Percentiles rank a stretch among this genome's conserved stretches.
Conservation (phyloP, 2,329 filamentous ascomycete species). For the Aspergillus versicolor region DNA sequence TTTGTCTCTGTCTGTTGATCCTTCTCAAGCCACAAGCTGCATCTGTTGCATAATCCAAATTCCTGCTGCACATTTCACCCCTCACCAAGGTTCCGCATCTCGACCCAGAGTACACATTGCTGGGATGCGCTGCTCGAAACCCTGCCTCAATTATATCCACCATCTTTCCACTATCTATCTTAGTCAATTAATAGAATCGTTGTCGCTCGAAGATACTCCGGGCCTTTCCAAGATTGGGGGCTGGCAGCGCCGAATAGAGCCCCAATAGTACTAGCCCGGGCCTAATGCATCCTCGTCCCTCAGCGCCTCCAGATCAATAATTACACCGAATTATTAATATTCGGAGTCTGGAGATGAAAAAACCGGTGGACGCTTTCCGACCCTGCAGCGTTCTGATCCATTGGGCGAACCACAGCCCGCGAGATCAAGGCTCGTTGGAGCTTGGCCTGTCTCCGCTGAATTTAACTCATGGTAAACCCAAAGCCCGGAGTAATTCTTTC, state of each 20-base stretch:
- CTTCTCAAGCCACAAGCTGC: slow-evolving; percentile 8
- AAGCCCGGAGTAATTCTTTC: background rate
- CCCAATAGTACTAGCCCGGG: background rate
- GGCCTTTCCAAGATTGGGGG: background rate
- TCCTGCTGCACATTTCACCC: background rate
- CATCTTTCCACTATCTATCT: background rate
- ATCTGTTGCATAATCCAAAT: slow-evolving; percentile 5
- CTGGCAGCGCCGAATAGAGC: slow-evolving; percentile 3
- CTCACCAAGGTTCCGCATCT: background rate
- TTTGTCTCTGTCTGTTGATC: slow-evolving; percentile 9
- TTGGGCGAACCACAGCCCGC: slow-evolving; percentile 10
- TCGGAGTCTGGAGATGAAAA: background rate
- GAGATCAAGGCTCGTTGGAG: background rate
- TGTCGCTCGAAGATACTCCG: background rate
- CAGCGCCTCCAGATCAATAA: background rate
- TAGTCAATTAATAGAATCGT: background rate
- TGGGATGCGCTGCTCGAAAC: background rate
- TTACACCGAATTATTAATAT: background rate
- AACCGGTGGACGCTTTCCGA: background rate
- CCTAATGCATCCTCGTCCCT: background rate
- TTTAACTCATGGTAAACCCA: background rate
- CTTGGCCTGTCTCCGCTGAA: background rate
- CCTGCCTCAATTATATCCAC: background rate
- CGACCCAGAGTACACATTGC: slow-evolving; percentile 4
- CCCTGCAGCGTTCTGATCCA: slow-evolving; percentile 5